These are phyloP conservation scores for Suhomyces canberraensis DNA, from an alignment of 805 yeast genomes.

Conservation along the genomic window DNA sequence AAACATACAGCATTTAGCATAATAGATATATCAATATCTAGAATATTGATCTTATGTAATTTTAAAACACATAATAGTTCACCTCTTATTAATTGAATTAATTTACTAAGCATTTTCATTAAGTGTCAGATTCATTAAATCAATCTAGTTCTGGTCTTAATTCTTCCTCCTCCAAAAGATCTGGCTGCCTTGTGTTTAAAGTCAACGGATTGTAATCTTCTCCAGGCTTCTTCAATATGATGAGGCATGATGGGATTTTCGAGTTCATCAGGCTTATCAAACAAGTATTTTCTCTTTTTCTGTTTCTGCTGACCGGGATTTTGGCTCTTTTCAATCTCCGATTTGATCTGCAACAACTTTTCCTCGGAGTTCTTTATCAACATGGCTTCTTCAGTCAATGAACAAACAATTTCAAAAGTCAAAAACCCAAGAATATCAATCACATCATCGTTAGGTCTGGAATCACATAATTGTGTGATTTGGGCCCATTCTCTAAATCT, in stretches of 20 bases:
- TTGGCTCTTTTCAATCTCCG: slow-evolving; percentile 19
- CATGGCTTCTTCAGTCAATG: slow-evolving; percentile 88
- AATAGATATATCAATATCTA: background rate
- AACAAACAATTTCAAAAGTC: slow-evolving; percentile 95
- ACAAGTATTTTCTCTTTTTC: slow-evolving; percentile 51
- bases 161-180: slow-evolving; percentile 68
- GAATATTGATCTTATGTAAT: too few species aligned
- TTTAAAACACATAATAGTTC: too few species aligned
- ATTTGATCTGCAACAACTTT: slow-evolving; percentile 32
- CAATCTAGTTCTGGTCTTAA: slow-evolving; percentile 50
- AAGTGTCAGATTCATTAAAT: slow-evolving; percentile 32
- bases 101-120: too few species aligned
- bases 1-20: background rate
- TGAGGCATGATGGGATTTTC: slow-evolving; percentile 73
- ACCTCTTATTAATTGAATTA: too few species aligned
- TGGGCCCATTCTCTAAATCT: slow-evolving; percentile 97
- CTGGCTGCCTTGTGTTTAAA: slow-evolving; percentile 62
- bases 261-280: slow-evolving; percentile 86
- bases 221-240: slow-evolving; percentile 88
- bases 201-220: slow-evolving; percentile 60
- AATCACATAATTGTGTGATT: slow-evolving; percentile 74
- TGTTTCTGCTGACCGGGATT: slow-evolving; percentile 30
- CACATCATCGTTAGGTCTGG: slow-evolving; percentile 93
- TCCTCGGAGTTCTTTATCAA: slow-evolving; percentile 71
- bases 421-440: slow-evolving; percentile 92